Percentiles rank a stretch among this genome's conserved stretches.
Conservation (phyloP, 805 yeast genomes). For the Nakazawaea wyomingensis region DNA sequence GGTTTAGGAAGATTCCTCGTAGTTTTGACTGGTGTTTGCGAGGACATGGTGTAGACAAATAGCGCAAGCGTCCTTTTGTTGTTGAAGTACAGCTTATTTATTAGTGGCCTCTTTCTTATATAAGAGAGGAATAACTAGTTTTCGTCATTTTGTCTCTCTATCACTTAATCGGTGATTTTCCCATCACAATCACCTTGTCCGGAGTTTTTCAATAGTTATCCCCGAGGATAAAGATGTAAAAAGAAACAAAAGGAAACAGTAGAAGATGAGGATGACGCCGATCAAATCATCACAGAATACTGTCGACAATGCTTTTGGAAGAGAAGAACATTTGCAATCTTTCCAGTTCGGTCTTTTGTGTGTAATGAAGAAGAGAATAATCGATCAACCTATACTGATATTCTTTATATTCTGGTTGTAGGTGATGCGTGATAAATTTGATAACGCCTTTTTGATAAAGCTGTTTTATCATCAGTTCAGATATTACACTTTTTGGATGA, state of each 20-base stretch:
- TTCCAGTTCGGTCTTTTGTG: neutral
- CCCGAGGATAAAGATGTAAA: too few species aligned
- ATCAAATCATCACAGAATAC: too few species aligned
- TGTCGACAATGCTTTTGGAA: neutral
- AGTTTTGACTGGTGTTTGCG: constrained; percentile 21
- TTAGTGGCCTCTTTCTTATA: too few species aligned
- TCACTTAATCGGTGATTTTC: too few species aligned
- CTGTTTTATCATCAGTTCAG: neutral
- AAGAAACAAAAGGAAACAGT: too few species aligned
- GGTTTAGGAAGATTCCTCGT: constrained; percentile 32
- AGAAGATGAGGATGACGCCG: too few species aligned
- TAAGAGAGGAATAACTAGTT: too few species aligned
- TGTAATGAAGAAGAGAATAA: neutral
- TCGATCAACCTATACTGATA: neutral
- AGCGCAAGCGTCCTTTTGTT: too few species aligned
- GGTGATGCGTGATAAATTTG: neutral
- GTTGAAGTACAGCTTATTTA: too few species aligned
- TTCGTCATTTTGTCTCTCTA: too few species aligned
- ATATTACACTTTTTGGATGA: neutral
- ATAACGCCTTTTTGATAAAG: neutral
- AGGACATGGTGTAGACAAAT: constrained; percentile 14
- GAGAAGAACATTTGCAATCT: neutral
- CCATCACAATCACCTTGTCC: too few species aligned
- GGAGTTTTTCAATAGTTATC: too few species aligned
- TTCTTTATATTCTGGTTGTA: neutral